Evolutionary conservation across 345 rosid species (phyloP), one percentile per base, ranked within the genome.

Genomic region (Corchorus olitorius): DNA sequence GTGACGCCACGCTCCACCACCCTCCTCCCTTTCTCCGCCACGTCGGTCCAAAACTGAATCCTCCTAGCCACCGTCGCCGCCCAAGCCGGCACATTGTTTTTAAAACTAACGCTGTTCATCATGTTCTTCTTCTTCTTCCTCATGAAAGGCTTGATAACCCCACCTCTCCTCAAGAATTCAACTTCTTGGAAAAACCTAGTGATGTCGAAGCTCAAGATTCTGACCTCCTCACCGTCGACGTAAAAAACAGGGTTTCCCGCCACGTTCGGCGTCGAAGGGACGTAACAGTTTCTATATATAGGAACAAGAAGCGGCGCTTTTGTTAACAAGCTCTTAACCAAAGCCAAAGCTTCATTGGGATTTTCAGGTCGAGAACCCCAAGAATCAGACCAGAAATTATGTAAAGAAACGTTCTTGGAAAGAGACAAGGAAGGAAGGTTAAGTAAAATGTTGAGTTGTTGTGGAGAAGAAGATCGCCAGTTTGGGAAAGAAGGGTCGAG

Each of bases 241-340:
- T 87, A 86, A 79, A 94, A 87, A 34, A 94, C 91, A 6, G 91
- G 98, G 27, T 88, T 92, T 58, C 94, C 94, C 16, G 90, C 93
- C 65, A 78, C 20, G 70, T 82, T 81, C 20, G 92, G 90, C 13
- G 79, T 64, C 60, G 89, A 79, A 74, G 98, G 89, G 33, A 91
- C 78, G 55, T 94, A 94, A 75, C 91, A 92, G 63, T 90, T 81
- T 8, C 82, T 58, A 62, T 84, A 91, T 1, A 92, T 61, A 2
- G 97, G 98, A 2, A 92, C 88, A 34, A 94, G 91, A 82, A 80
- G 69, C 27, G 97, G 98, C 3, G 93, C 90, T 10, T 72, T 48
- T 0, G 72, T 75, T 35, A 81, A 5, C n/a, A 86, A 13, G 3
- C 55, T 43, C 33, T 81, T 77, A 4, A 85, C 86, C 3, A 80